Base-by-base conservation (phyloP, 83 land plant species). In the Larix sibirica region DNA sequence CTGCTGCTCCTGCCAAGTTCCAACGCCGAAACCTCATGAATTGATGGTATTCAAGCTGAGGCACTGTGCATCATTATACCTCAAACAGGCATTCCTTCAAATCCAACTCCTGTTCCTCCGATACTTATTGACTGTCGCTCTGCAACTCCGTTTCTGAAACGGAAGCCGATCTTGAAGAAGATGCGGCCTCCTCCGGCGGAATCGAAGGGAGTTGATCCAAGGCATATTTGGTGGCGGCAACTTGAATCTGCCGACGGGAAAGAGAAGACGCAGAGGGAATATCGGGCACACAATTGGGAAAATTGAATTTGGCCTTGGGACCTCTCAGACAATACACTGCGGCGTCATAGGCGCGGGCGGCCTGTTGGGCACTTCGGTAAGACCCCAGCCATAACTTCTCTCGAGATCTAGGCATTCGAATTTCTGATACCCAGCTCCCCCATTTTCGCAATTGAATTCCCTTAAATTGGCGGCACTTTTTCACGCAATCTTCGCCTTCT, bases 301-400 rank as follows among this genome's bases (percentile, higher is more conserved):
- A 89, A 59, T 91, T 91, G 82, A 91, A 83, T 58, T 64, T 80
- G 18, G 89, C 93, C 0, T 65, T 4, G 23, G 69, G 79, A 59
- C 93, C 93, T 23, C 93, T 90, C 21, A 91, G 80, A 83, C 93
- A 91, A 71, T 80, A 85, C 5, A 76, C 77, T 9, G 93, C 93
- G 36, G 91, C 91, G 82, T 91, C 93, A 79, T 84, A 91, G 1
- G 93, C 93, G 16, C 93, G 82, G 3, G 93, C 93, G 17, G 93
- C 93, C 80, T 91, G 87, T 70, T 87, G 85, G 58, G 93, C 61
- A 0, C 89, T 47, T 66, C 82, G 86, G 83, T 87, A 91, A 4
- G 93, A 89, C 1, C 93, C 93, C 38, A 91, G 64, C 94, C 94
- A 92, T 1, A 92, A 89, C 33, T 91, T 42, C 33, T 83, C 89